Base-by-base conservation (phyloP, 2,329 filamentous ascomycete genomes). In the Diaporthe vexans region DNA sequence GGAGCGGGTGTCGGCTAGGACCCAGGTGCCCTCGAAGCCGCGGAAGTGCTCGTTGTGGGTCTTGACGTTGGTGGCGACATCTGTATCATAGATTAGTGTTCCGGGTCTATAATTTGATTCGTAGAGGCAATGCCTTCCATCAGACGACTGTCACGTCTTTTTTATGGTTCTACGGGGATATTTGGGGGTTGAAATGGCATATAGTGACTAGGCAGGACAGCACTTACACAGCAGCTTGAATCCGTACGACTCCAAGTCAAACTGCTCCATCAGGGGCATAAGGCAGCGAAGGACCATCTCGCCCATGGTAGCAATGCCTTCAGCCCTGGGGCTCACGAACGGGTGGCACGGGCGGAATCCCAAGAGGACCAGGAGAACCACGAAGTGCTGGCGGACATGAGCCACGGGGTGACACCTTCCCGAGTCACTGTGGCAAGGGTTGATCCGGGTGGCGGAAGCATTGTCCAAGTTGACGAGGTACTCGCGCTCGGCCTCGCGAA, bases 191-290 rank as follows among this genome's bases (percentile, higher is more conserved):
- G 15, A 13, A 13, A 17, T 17, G 40, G 40, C 1, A 17, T 43
- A 43, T 13, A 5, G n/a, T 5, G 35, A 19, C 21, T 10, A 40
- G 35, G 9, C 1, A 4, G 37, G 24, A 35, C 15, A 24, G n/a
- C 17, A 29, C 59, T 11, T 65, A 65, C 59, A 71, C 26, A 43
- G 29, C 40, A 71, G 29, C 33, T 19, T 35, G 10, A 71, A 71
- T 10, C 68, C 68, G 8, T 61, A 71, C 6, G 68, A 71, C 33
- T 71, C 56, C 29, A 71, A 15, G 15, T 51, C 56, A n/a, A 52
- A 33, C 15, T 33, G 11, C 29, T 71, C 68, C 29, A 71, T 35
- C 15, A 61, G 5, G 8, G 68, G 68, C 1, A 61, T 40, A 5
- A 71, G 56, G 17, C 56, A 71, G 21, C 29, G 29, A 21, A 51